Percentiles rank a stretch among this genome's conserved stretches.
These are phyloP conservation scores for Lasiosphaeriaceae sp. DNA, from an alignment of 495 filamentous ascomycete genomes.

Conservation along the genomic window DNA sequence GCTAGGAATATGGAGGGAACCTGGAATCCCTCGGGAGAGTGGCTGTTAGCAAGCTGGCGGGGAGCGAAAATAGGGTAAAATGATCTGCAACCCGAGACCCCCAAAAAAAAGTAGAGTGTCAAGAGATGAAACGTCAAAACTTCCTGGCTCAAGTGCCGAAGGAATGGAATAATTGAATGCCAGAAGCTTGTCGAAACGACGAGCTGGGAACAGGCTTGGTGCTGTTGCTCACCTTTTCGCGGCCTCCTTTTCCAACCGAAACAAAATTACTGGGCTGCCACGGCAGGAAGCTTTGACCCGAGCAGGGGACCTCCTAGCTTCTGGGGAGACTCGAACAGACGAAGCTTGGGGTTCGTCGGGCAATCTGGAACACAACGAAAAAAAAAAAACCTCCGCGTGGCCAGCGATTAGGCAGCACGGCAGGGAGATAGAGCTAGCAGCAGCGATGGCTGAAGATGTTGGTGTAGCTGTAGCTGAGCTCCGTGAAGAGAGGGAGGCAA, in stretches of 20 bases:
- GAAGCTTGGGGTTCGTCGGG: neutral
- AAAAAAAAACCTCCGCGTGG: neutral
- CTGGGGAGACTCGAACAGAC: neutral
- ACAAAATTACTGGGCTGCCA: neutral
- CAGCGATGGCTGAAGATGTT: neutral
- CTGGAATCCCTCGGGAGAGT: too few species aligned
- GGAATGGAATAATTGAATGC: neutral
- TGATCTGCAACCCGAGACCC: neutral
- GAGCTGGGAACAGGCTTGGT: neutral
- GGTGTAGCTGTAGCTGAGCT: neutral
- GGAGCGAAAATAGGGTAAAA: neutral
- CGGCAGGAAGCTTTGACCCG: neutral
- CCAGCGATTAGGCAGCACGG: neutral
- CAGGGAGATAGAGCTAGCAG: neutral
- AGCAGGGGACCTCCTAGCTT: neutral
- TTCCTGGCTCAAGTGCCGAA: neutral
- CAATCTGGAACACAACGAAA: neutral
- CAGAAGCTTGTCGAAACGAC: neutral
- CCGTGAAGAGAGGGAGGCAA: neutral
- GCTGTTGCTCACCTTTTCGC: neutral
- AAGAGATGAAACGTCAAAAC: neutral
- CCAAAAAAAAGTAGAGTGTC: neutral
- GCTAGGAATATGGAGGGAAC: too few species aligned
- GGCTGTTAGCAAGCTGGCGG: too few species aligned
- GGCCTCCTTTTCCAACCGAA: constrained; percentile 1